Conservation (phyloP, 176 grass and related monocot genomes). For the Triticum turgidum region DNA sequence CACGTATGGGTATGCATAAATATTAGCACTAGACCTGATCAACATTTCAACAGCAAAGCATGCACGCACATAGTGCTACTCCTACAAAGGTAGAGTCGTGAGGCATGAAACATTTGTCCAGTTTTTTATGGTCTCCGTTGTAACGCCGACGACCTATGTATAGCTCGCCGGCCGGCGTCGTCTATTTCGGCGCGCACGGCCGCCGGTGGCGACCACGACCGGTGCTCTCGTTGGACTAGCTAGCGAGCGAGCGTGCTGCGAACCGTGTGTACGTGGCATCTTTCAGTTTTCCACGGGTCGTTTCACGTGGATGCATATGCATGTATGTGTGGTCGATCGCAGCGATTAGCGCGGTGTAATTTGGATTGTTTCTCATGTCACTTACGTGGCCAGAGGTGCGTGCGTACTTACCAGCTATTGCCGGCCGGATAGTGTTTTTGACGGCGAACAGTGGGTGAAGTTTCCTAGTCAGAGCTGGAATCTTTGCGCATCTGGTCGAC, state of each 20-base stretch:
- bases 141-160: background rate
- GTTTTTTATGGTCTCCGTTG: background rate
- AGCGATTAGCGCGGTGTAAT: background rate
- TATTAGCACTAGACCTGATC: background rate
- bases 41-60: background rate
- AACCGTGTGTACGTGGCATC: background rate
- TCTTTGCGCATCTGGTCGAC: too few relatives aligned
- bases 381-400: background rate
- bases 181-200: background rate
- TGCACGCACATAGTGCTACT: background rate
- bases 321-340: too few relatives aligned
- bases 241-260: too few relatives aligned
- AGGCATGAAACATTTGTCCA: background rate
- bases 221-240: constrained; percentile 19
- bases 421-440: background rate
- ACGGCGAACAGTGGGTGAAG: background rate
- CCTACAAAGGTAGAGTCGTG: background rate
- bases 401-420: background rate
- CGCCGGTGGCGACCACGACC: constrained; percentile 13
- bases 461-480: too few relatives aligned
- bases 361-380: background rate
- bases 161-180: background rate
- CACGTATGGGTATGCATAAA: background rate
- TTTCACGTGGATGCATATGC: constrained; percentile 7
- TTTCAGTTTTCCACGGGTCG: background rate